Base-by-base conservation (phyloP, 73 alveolate species). In the Tetrahymena elliotti region DNA sequence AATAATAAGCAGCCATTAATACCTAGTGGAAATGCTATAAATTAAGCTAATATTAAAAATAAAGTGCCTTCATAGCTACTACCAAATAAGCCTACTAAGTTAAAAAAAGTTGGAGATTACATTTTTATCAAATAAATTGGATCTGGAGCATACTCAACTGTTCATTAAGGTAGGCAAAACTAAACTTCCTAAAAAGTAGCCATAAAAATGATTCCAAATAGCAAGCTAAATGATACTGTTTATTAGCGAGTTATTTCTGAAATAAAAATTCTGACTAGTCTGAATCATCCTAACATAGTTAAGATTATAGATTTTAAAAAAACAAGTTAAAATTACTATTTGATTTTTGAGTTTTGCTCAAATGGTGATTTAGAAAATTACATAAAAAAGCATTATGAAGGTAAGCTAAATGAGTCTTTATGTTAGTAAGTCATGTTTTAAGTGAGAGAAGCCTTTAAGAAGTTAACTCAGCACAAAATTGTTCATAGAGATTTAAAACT, bases 401-500 rank as follows among this genome's bases (percentile, higher is more conserved):
- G 96, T 6, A 88, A 34, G 38, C 24, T 94, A 33, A 93, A 84
- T 40, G 96, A 94, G 52, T 38, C 82, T 35, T 93, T 84, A 18
- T 94, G 93, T 33, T 84, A 94, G 34, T 35, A 93, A 88, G 93
- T 94, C 11, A 92, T 94, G 22, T 88, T 84, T 38, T 52, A 94
- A 94, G 93, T 94, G 92, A 94, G 95, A 33, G 93, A 88, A 33
- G 96, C 96, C 8, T 94, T 94, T 68, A 35, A 94, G 47, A 33
- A 94, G 24, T 53, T 94, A 83, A 36, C 93, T 33, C 40, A 84
- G 4, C 93, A 84, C 35, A 94, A 94, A 40, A 94, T 94, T 47
- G 96, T 94, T 11, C 96, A 94, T 84, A 94, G 96, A 88, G 96
- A 94, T 94, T 88, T 94, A 84, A 94, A 94, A 94, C 83, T 94